Percentiles rank a stretch among this genome's conserved stretches.
These are phyloP conservation scores for Penicillium salamii DNA, from an alignment of 495 filamentous ascomycete species.

Conservation along the genomic window DNA sequence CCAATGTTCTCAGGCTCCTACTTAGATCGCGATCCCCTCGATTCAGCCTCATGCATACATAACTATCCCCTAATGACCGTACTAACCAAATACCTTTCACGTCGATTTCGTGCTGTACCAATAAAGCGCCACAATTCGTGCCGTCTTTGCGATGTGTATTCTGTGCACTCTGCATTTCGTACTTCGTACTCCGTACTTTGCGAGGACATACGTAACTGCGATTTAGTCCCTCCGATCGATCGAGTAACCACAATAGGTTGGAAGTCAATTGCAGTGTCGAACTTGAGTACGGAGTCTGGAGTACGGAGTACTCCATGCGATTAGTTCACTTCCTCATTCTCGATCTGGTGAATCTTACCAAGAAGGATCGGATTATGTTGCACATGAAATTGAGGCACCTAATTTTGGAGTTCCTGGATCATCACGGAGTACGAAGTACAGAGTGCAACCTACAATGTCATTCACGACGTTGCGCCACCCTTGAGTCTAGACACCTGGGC, in stretches of 20 bases:
- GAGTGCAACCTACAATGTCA: neutral
- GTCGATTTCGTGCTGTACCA: neutral
- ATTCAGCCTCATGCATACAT: conserved; percentile 6
- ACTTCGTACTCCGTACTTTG: neutral
- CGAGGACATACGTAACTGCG: conserved; percentile 17
- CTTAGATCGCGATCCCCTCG: conserved; percentile 10
- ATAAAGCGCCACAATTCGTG: neutral
- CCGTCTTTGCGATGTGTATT: conserved; percentile 15
- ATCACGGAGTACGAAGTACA: too few species aligned
- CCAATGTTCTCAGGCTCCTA: conserved; percentile 8
- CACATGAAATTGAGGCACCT: neutral
- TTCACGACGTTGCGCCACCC: neutral
- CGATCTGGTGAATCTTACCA: conserved; percentile 5
- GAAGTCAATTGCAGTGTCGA: conserved; percentile 16
- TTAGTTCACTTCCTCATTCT: neutral
- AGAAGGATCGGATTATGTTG: neutral
- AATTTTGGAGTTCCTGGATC: neutral
- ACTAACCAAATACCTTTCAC: too few species aligned
- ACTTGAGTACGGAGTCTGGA: too few species aligned
- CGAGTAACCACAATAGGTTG: conserved; percentile 7
- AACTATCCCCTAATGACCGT: neutral
- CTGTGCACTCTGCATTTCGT: conserved; percentile 1
- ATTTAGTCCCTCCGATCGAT: conserved; percentile 21
- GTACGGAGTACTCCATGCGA: too few species aligned
- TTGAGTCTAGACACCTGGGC: neutral